phyloP scores from a whole-genome alignment of 208 protist genomes.

The Phytomonas francai region DNA sequence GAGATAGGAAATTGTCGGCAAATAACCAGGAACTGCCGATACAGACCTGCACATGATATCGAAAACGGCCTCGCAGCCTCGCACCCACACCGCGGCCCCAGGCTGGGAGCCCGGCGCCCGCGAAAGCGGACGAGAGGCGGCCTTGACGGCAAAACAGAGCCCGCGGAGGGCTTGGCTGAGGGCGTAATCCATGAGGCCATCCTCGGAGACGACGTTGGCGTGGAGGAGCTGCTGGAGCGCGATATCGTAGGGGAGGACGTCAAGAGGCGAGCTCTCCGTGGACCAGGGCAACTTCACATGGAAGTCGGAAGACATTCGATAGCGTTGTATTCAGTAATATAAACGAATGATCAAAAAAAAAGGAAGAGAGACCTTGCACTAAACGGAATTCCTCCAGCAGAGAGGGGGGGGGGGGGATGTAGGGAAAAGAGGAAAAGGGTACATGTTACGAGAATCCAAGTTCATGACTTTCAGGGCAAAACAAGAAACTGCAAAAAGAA shows the following conservation, averaged over 20 bases:
- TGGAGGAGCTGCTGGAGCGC: slow-evolving; percentile 52
- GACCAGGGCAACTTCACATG: background rate
- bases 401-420: background rate
- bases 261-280: slow-evolving; percentile 10
- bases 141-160: slow-evolving; percentile 38
- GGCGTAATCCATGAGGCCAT: slow-evolving; percentile 62
- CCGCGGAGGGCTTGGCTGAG: slow-evolving; percentile 61
- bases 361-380: background rate
- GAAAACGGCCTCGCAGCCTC: slow-evolving; percentile 35
- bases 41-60: slow-evolving; percentile 32
- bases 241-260: slow-evolving; percentile 49
- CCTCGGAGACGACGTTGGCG: slow-evolving; percentile 36
- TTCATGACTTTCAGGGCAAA: slow-evolving; percentile 1
- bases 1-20: slow-evolving; percentile 39
- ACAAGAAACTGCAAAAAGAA: slow-evolving; percentile 4
- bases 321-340: background rate
- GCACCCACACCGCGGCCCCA: slow-evolving; percentile 10
- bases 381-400: background rate
- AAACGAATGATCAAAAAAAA: background rate
- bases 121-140: background rate
- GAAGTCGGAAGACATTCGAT: background rate
- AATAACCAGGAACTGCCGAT: slow-evolving; percentile 11
- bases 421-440: background rate
- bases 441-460: background rate
- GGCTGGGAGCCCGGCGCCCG: background rate